A percentile compares a stretch with the other conserved stretches of the same genome.
Conservation (phyloP, 805 yeast genomes). For the Barnettozyma sp. region DNA sequence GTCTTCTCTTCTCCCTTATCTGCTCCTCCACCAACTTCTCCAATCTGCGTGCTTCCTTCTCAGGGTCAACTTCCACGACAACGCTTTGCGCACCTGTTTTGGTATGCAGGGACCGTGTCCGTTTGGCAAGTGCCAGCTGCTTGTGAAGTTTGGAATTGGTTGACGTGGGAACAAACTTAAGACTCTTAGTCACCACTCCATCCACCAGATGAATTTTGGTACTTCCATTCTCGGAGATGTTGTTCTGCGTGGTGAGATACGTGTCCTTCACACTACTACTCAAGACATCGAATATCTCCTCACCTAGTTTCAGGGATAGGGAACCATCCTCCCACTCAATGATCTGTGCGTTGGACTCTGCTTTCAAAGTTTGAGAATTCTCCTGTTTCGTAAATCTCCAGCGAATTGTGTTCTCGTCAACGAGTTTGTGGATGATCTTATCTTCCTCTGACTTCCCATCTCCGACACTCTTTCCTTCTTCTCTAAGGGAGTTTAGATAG, state of each 20-base stretch:
- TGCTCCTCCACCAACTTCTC: slow-evolving; percentile 62
- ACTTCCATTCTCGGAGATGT: not conserved
- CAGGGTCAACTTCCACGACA: slow-evolving; percentile 53
- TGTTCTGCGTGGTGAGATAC: slow-evolving; percentile 51
- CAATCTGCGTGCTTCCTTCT: slow-evolving; percentile 55
- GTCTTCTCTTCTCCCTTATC: slow-evolving; percentile 60
- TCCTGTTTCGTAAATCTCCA: slow-evolving; percentile 82
- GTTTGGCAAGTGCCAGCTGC: slow-evolving; percentile 65
- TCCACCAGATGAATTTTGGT: slow-evolving; percentile 32
- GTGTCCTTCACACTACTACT: slow-evolving; percentile 61
- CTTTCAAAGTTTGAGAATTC: slow-evolving; percentile 44
- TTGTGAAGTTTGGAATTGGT: slow-evolving; percentile 80
- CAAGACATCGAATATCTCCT: slow-evolving; percentile 77
- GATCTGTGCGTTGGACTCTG: slow-evolving; percentile 84
- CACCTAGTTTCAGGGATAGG: slow-evolving; percentile 76
- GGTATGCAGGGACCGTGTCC: slow-evolving; percentile 29
- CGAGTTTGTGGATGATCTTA: slow-evolving; percentile 54
- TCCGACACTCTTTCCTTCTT: no score
- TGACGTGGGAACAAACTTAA: slow-evolving; percentile 84
- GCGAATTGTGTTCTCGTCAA: slow-evolving; percentile 80
- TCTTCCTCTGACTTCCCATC: slow-evolving; percentile 39
- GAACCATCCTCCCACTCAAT: slow-evolving; percentile 95
- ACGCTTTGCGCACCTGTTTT: slow-evolving; percentile 34
- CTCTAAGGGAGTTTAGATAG: slow-evolving; percentile 46
- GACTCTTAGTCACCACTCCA: slow-evolving; percentile 52